These are phyloP conservation scores for Seiridium cupressi DNA, from an alignment of 2,329 filamentous ascomycete genomes.

Conservation along the genomic window DNA sequence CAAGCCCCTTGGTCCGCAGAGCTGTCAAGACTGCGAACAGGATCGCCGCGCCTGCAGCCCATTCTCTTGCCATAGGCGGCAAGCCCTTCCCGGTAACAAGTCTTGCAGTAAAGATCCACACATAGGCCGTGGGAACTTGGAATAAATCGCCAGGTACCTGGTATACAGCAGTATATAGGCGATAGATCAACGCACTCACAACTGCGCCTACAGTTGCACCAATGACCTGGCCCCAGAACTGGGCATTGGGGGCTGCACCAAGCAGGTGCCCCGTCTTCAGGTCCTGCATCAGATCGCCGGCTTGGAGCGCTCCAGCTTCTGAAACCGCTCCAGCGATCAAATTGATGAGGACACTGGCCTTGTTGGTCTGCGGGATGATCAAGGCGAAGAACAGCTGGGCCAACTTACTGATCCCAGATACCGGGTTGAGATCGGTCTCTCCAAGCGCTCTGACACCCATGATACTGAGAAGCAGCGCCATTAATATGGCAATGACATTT, in stretches of 20 bases:
- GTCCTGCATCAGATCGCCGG: slow-evolving; percentile 95
- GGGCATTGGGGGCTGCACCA: slow-evolving; percentile 87
- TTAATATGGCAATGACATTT: slow-evolving; percentile 74
- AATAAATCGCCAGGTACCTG: slow-evolving; percentile 85
- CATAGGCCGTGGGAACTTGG: slow-evolving; percentile 89
- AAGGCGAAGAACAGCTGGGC: slow-evolving; percentile 94
- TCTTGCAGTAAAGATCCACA: slow-evolving; percentile 96
- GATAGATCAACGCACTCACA: slow-evolving; percentile 83
- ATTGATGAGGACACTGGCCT: slow-evolving; percentile 91
- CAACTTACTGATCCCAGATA: slow-evolving; percentile 94
- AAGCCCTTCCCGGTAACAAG: slow-evolving; percentile 89
- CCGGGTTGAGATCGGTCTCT: slow-evolving; percentile 92
- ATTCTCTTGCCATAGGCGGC: slow-evolving; percentile 79
- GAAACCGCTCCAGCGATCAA: slow-evolving; percentile 88
- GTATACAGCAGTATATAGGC: slow-evolving; percentile 84
- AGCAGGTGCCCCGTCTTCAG: slow-evolving; percentile 94
- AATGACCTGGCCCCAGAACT: slow-evolving; percentile 96
- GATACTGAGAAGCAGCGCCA: slow-evolving; percentile 77
- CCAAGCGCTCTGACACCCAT: slow-evolving; percentile 69
- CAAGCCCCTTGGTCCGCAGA: slow-evolving; percentile 59
- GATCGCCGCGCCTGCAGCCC: slow-evolving; percentile 70
- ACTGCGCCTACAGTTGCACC: slow-evolving; percentile 84
- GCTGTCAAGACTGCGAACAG: slow-evolving; percentile 73
- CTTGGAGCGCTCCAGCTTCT: slow-evolving; percentile 84
- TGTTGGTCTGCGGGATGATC: slow-evolving; percentile 76